Evolutionary conservation across 176 grass and related monocot species (phyloP).

Genomic region (Eleusine indica): DNA sequence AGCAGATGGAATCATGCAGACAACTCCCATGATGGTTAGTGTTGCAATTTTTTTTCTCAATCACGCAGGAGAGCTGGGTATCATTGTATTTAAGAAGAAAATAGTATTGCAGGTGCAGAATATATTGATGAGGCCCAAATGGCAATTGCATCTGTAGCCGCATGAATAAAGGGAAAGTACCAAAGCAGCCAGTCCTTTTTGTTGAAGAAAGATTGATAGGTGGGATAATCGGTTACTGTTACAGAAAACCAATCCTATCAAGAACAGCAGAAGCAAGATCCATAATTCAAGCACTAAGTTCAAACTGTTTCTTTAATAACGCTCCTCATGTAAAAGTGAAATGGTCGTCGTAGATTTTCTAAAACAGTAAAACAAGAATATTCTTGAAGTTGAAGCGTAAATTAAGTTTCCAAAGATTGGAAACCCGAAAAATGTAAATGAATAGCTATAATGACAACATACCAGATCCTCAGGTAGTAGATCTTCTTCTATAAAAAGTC

Average conservation of each 20-base stretch:
- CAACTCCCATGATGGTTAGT: neutral
- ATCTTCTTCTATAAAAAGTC: slow-evolving; percentile 85
- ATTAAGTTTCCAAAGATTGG: neutral
- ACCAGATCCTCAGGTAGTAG: slow-evolving; percentile 70
- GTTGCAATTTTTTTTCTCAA: neutral
- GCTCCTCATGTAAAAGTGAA: neutral
- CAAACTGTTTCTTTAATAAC: neutral
- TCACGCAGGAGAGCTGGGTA: too few species aligned
- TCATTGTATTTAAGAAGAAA: too few species aligned
- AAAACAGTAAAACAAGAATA: neutral
- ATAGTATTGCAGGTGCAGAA: neutral
- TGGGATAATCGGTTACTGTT: neutral
- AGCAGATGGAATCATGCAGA: neutral
- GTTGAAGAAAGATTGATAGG: neutral
- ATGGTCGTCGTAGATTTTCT: neutral
- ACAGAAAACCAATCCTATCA: neutral
- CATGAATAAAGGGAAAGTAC: neutral
- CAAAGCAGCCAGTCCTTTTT: neutral
- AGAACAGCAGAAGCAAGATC: slow-evolving; percentile 4
- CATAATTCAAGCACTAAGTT: neutral
- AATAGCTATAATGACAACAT: slow-evolving; percentile 19
- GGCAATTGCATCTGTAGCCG: neutral
- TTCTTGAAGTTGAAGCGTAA: neutral
- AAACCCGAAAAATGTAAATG: slow-evolving; percentile 2
- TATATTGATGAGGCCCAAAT: neutral